A percentile compares a stretch with the other conserved stretches of the same genome.
These are phyloP conservation scores for Xenoacremonium recifei DNA, from an alignment of 2,329 filamentous ascomycete species.

Conservation along the genomic window DNA sequence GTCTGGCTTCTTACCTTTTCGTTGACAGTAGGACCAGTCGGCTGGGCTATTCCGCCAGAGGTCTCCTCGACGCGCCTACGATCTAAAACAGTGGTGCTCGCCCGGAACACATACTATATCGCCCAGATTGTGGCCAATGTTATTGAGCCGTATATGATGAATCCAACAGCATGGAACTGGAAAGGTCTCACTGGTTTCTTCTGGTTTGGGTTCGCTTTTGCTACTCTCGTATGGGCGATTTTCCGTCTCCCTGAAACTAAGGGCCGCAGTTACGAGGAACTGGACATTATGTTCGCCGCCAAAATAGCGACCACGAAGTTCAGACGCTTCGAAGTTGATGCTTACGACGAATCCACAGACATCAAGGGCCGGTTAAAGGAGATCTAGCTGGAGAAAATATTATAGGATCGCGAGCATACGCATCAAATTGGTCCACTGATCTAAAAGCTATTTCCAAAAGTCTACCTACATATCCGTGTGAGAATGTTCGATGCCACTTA, in stretches of 20 bases:
- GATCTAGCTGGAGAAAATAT: too few relatives aligned
- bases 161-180: constrained; percentile 31
- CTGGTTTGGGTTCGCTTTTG: constrained; percentile 29
- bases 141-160: constrained; percentile 32
- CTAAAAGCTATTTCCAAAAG: too few relatives aligned
- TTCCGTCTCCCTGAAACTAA: constrained; percentile 50
- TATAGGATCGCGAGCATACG: too few relatives aligned
- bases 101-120: constrained; percentile 26
- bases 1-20: constrained; percentile 16
- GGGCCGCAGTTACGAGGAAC: constrained; percentile 47
- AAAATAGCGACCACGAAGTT: constrained; percentile 37
- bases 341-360: too few relatives aligned
- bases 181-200: constrained; percentile 36
- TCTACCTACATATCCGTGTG: too few relatives aligned
- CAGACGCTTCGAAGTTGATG: constrained; percentile 2
- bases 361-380: too few relatives aligned
- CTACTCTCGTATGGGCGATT: constrained; percentile 45
- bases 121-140: constrained; percentile 21
- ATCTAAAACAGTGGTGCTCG: constrained; percentile 28
- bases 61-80: constrained; percentile 31
- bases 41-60: constrained; percentile 31
- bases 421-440: too few relatives aligned
- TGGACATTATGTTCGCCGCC: constrained; percentile 48
- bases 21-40: constrained; percentile 30
- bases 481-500: too few relatives aligned